phyloP scores from a whole-genome alignment of 208 protist species.

The Willaertia magna region DNA sequence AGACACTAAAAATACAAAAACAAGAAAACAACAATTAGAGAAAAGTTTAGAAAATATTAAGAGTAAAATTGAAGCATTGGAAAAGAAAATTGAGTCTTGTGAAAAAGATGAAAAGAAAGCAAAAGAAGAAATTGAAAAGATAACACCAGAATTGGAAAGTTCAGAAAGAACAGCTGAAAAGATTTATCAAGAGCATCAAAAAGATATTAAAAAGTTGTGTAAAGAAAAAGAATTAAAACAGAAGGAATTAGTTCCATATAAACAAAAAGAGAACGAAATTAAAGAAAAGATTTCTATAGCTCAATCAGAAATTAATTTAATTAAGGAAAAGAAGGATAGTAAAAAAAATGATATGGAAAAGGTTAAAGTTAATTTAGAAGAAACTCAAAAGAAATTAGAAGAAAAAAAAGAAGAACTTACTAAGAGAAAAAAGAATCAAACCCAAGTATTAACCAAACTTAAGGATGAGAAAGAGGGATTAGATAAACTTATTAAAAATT shows the following conservation, averaged over 20 bases:
- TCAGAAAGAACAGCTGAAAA: constrained; percentile 38
- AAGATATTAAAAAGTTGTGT: constrained; percentile 55
- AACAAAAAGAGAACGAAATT: constrained; percentile 38
- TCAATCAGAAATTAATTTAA: constrained; percentile 33
- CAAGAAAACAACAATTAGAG: constrained; percentile 52
- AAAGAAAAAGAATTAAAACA: constrained; percentile 75
- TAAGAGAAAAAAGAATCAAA: constrained; percentile 19
- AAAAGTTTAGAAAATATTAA: constrained; percentile 53
- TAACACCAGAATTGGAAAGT: constrained; percentile 48
- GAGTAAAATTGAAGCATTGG: constrained; percentile 58
- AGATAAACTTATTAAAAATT: too few relatives aligned
- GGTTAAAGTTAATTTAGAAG: constrained; percentile 51
- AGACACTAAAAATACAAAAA: constrained; percentile 38
- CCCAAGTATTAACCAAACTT: background rate
- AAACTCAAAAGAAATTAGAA: constrained; percentile 31
- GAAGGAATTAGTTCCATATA: constrained; percentile 64
- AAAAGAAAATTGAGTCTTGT: constrained; percentile 58
- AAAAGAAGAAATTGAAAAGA: constrained; percentile 36
- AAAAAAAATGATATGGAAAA: constrained; percentile 46
- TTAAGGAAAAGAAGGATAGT: constrained; percentile 34
- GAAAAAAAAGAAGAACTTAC: constrained; percentile 6
- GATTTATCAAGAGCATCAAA: constrained; percentile 56
- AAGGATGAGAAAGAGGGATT: background rate
- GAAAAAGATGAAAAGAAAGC: constrained; percentile 61
- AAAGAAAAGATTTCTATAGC: constrained; percentile 31